Evolutionary conservation across 208 protist species (phyloP).

Genomic region (Endotrypanum monterogeii): DNA sequence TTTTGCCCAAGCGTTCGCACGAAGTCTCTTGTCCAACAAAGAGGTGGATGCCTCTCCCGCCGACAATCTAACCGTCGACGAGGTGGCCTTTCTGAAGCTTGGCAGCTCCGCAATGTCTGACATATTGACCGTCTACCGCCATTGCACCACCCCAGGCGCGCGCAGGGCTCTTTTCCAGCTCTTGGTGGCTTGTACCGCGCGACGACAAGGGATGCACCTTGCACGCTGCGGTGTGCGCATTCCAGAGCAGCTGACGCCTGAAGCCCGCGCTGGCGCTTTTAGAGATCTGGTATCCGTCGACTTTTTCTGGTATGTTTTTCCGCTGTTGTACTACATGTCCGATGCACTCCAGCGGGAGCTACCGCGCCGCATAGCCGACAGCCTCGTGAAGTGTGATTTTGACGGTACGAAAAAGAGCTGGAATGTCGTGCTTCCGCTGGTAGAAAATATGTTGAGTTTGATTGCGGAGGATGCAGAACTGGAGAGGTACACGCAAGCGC

Average conservation of each 20-base stretch:
- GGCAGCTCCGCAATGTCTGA: conserved; percentile 48
- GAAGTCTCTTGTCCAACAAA: conserved; percentile 51
- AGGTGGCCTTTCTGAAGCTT: conserved; percentile 46
- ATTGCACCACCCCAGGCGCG: conserved; percentile 55
- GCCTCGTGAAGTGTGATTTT: conserved; percentile 66
- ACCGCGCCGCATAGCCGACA: conserved; percentile 58
- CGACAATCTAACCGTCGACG: conserved; percentile 38
- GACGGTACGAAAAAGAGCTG: conserved; percentile 51
- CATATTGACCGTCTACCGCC: conserved; percentile 63
- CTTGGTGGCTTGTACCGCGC: conserved; percentile 64
- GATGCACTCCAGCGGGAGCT: conserved; percentile 54
- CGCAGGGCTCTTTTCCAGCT: conserved; percentile 72
- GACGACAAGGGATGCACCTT: conserved; percentile 25
- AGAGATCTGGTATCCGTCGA: conserved; percentile 61
- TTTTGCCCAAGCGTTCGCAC: conserved; percentile 67
- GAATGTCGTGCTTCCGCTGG: conserved; percentile 54
- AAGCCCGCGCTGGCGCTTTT: conserved; percentile 29
- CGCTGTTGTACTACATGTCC: conserved; percentile 79
- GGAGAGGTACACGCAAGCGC: conserved; percentile 37
- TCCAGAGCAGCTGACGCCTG: conserved; percentile 13
- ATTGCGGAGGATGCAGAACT: conserved; percentile 65
- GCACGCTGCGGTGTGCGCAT: conserved; percentile 8
- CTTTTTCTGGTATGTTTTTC: conserved; percentile 80
- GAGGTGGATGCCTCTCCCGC: conserved; percentile 25
- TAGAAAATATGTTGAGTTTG: conserved; percentile 58